Conservation (phyloP, 129 eudicot genomes). For the Helianthus tuberosus region DNA sequence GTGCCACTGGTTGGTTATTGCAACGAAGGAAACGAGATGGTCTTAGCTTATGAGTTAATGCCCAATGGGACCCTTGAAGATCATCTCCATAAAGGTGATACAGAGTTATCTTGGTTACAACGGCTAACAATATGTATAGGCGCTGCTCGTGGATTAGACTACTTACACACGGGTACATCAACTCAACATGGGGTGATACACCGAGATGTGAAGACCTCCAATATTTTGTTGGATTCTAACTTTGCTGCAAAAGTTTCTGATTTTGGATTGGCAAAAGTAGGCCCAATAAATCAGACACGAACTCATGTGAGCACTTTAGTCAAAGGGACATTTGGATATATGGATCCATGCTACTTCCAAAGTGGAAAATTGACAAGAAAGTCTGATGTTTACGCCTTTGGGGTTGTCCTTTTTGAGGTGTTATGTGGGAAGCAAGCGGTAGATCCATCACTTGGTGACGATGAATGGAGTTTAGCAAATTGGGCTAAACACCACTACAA, state of each 20-base stretch:
- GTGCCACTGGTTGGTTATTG: slow-evolving; percentile 38
- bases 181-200: slow-evolving; percentile 45
- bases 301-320: slow-evolving; percentile 39
- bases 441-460: slow-evolving; percentile 38
- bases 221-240: slow-evolving; percentile 47
- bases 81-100: slow-evolving; percentile 12
- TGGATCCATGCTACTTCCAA: slow-evolving; percentile 36
- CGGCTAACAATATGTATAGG: slow-evolving; percentile 49
- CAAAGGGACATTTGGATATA: slow-evolving; percentile 56
- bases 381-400: slow-evolving; percentile 42
- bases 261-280: slow-evolving; percentile 54
- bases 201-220: slow-evolving; percentile 51
- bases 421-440: slow-evolving; percentile 32
- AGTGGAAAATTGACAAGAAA: slow-evolving; percentile 29
- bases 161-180: slow-evolving; percentile 48
- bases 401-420: slow-evolving; percentile 38
- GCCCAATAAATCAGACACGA: background rate
- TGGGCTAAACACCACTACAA: slow-evolving; percentile 32
- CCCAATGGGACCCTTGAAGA: slow-evolving; percentile 34
- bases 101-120: slow-evolving; percentile 44
- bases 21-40: slow-evolving; percentile 22
- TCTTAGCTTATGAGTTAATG: slow-evolving; percentile 34
- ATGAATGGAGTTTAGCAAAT: slow-evolving; percentile 33
- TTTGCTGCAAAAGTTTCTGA: slow-evolving; percentile 43
- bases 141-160: slow-evolving; percentile 54